Evolutionary conservation across 164 flowering plant genomes (phyloP).

Genomic region (Macadamia integrifolia): DNA sequence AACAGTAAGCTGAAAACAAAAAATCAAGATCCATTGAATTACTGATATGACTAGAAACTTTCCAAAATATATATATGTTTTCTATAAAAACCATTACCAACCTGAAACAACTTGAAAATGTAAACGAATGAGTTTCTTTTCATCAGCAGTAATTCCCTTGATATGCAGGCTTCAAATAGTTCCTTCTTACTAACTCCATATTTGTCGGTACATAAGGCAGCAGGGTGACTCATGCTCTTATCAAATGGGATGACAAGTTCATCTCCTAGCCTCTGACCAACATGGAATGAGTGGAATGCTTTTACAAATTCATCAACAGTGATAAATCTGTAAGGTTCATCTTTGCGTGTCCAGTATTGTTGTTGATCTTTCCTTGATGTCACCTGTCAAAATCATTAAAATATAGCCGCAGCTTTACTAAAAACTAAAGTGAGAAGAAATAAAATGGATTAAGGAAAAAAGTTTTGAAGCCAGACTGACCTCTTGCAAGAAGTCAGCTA

Average conservation of each 20-base stretch:
- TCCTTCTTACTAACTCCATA: conserved; percentile 44
- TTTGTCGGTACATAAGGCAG: conserved; percentile 38
- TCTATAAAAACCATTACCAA: conserved; percentile 8
- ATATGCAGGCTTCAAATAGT: conserved; percentile 37
- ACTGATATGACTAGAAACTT: too few species aligned
- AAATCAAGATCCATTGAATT: neutral
- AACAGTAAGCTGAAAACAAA: conserved; percentile 27
- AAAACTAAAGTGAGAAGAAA: neutral
- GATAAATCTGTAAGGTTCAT: conserved; percentile 22
- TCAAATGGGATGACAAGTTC: conserved; percentile 32
- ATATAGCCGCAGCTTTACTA: neutral
- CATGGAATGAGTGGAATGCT: conserved; percentile 6
- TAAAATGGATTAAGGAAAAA: neutral
- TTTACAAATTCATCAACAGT: conserved; percentile 27
- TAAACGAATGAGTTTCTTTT: conserved; percentile 20
- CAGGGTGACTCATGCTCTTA: conserved; percentile 45
- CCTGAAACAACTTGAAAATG: conserved; percentile 42
- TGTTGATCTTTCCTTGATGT: too few species aligned
- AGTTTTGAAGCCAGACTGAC: conserved; percentile 14
- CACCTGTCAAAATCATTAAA: neutral
- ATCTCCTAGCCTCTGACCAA: conserved; percentile 15
- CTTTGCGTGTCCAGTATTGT: conserved; percentile 23
- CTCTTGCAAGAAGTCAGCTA: conserved; percentile 8
- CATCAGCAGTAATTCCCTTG: conserved; percentile 48
- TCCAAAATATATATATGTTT: too few species aligned